These are phyloP conservation scores for Wickerhamomyces chaumierensis DNA, from an alignment of 805 yeast genomes.

Conservation along the genomic window DNA sequence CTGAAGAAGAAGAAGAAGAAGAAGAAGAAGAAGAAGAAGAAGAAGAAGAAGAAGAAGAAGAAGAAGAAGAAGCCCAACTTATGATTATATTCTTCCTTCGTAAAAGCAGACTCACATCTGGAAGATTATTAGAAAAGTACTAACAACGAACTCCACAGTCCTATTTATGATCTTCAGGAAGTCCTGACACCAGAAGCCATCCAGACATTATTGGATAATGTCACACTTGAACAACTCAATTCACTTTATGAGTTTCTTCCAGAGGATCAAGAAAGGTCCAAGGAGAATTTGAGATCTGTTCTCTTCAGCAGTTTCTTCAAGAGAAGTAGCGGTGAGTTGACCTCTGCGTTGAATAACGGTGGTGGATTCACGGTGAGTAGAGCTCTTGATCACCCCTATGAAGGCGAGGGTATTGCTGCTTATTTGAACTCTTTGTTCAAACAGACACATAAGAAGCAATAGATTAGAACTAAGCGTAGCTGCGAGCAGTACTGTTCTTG, in stretches of 20 bases:
- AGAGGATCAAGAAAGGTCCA: slow-evolving; percentile 24
- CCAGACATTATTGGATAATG: slow-evolving; percentile 5
- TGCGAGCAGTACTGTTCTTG: too few relatives aligned
- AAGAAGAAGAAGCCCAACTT: too few relatives aligned
- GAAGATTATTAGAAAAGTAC: too few relatives aligned
- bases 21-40: too few relatives aligned
- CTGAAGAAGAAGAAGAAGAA: too few relatives aligned
- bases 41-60: too few relatives aligned
- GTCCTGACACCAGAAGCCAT: slow-evolving; percentile 9
- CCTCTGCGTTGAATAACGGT: slow-evolving; percentile 31
- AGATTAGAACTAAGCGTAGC: too few relatives aligned
- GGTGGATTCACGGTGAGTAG: slow-evolving; percentile 39
- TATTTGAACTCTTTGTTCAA: slow-evolving; percentile 33
- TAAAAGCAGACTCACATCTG: too few relatives aligned
- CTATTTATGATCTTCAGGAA: slow-evolving; percentile 11
- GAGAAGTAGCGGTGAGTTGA: slow-evolving; percentile 29
- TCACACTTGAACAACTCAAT: slow-evolving; percentile 23
- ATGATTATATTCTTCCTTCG: too few relatives aligned
- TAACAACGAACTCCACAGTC: slow-evolving; percentile 6
- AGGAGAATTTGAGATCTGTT: slow-evolving; percentile 28
- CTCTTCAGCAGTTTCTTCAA: slow-evolving; percentile 38
- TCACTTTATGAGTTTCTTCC: slow-evolving; percentile 32
- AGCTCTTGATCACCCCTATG: slow-evolving; percentile 35
- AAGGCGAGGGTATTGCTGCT: slow-evolving; percentile 44
- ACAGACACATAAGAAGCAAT: slow-evolving; percentile 2